phyloP scores from a whole-genome alignment of 495 filamentous ascomycete species.

The Chaetomium cochliodes region DNA sequence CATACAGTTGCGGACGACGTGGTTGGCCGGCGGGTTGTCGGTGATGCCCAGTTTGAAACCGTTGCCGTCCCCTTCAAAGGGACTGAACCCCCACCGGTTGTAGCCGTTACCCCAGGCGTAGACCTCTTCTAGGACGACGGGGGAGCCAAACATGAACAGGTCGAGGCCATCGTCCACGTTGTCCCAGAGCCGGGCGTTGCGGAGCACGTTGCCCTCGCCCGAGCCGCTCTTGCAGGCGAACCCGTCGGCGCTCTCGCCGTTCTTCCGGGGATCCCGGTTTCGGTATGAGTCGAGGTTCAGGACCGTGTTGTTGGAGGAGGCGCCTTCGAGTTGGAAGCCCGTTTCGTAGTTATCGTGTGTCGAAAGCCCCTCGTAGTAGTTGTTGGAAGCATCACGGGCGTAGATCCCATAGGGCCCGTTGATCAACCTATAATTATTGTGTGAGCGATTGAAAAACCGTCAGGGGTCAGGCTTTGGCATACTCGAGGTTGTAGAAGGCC shows the following conservation, averaged over 20 bases:
- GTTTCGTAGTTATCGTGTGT: conserved; percentile 16
- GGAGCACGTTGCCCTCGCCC: conserved; percentile 12
- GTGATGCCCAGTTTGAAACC: conserved; percentile 13
- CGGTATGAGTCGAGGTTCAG: conserved; percentile 14
- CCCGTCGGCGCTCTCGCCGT: conserved; percentile 13
- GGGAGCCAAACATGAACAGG: conserved; percentile 12
- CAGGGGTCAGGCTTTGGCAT: background rate
- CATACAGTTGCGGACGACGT: conserved; percentile 12
- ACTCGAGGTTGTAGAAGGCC: conserved; percentile 13
- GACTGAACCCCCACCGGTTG: conserved; percentile 8
- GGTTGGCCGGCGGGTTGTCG: conserved; percentile 9
- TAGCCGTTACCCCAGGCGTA: conserved; percentile 14
- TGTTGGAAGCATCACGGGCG: conserved; percentile 9
- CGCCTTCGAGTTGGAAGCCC: conserved; percentile 12
- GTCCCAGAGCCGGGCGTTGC: conserved; percentile 16
- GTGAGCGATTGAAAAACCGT: background rate
- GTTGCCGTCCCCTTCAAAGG: conserved; percentile 11
- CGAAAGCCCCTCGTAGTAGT: conserved; percentile 10
- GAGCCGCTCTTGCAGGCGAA: conserved; percentile 14
- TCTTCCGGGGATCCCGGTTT: conserved; percentile 11
- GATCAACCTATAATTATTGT: conserved; percentile 1
- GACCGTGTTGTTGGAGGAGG: conserved; percentile 12
- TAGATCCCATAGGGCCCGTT: conserved; percentile 12
- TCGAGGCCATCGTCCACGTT: conserved; percentile 14
- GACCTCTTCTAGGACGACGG: conserved; percentile 5